These are phyloP conservation scores for Scutellaria minor DNA, from an alignment of 257 asterid genomes.

Conservation along the genomic window DNA sequence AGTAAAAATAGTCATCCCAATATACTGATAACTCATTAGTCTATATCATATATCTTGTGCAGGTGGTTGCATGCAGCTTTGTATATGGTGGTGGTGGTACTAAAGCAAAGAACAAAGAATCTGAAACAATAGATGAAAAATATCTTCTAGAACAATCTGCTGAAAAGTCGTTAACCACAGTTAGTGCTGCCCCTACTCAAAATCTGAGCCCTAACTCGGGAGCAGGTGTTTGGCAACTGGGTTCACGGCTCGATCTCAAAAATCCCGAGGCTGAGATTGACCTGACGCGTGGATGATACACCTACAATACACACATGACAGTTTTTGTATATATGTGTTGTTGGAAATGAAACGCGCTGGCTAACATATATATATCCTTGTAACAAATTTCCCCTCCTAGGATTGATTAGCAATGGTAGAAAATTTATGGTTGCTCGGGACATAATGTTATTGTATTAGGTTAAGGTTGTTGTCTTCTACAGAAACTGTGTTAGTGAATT, in stretches of 20 bases:
- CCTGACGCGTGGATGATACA: constrained; percentile 75
- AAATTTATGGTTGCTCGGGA: constrained; percentile 36
- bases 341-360: constrained; percentile 50
- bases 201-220: constrained; percentile 50
- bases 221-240: constrained; percentile 60
- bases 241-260: constrained; percentile 50
- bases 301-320: constrained; percentile 43
- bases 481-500: background rate
- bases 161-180: constrained; percentile 50
- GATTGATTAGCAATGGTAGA: constrained; percentile 37
- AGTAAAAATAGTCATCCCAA: no score
- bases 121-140: constrained; percentile 44
- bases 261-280: constrained; percentile 70
- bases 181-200: constrained; percentile 43
- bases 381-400: constrained; percentile 40
- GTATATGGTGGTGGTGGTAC: constrained; percentile 66
- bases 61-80: constrained; percentile 88
- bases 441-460: background rate
- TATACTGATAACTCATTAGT: no score
- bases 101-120: constrained; percentile 61
- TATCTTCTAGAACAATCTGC: constrained; percentile 41
- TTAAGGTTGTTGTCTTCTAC: background rate
- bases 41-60: background rate
- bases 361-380: constrained; percentile 30
- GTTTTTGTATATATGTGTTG: constrained; percentile 59